phyloP scores from a whole-genome alignment of 805 yeast genomes.

The Wickerhamiella alocasiicola region DNA sequence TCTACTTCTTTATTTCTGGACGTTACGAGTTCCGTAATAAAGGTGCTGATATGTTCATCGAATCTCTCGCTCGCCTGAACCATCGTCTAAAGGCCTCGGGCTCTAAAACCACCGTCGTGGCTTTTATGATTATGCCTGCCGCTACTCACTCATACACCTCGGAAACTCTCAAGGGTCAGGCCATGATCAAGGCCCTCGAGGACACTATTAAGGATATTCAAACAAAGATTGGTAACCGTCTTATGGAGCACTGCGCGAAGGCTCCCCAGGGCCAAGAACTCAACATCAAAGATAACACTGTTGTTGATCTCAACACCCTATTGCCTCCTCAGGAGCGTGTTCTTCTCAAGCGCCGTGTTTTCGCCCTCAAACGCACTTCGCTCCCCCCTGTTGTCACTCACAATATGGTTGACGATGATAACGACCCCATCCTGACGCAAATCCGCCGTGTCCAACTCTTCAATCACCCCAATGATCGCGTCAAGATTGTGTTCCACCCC shows the following conservation, averaged over 20 bases:
- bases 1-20: slow-evolving; percentile 93
- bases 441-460: slow-evolving; percentile 84
- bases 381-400: slow-evolving; percentile 95
- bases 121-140: slow-evolving; percentile 97
- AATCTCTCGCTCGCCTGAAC: slow-evolving; percentile 81
- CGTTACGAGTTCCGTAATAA: slow-evolving; percentile 93
- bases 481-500: slow-evolving; percentile 93
- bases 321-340: slow-evolving; percentile 81
- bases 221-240: slow-evolving; percentile 67
- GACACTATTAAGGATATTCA: slow-evolving; percentile 82
- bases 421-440: slow-evolving; percentile 83
- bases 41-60: slow-evolving; percentile 93
- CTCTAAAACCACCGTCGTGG: slow-evolving; percentile 86
- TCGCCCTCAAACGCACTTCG: slow-evolving; percentile 78
- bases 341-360: slow-evolving; percentile 77
- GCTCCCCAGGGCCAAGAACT: slow-evolving; percentile 25
- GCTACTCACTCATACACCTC: slow-evolving; percentile 87
- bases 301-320: slow-evolving; percentile 65
- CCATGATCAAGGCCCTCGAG: slow-evolving; percentile 84
- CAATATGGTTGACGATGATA: slow-evolving; percentile 86
- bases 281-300: slow-evolving; percentile 19
- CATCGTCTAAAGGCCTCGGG: slow-evolving; percentile 70
- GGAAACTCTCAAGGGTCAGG: slow-evolving; percentile 91
- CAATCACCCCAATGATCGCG: slow-evolving; percentile 81
- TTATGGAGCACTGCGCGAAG: slow-evolving; percentile 79